These are phyloP conservation scores for Juglanconis sp. DNA, from an alignment of 2,329 filamentous ascomycete species.

Conservation along the genomic window DNA sequence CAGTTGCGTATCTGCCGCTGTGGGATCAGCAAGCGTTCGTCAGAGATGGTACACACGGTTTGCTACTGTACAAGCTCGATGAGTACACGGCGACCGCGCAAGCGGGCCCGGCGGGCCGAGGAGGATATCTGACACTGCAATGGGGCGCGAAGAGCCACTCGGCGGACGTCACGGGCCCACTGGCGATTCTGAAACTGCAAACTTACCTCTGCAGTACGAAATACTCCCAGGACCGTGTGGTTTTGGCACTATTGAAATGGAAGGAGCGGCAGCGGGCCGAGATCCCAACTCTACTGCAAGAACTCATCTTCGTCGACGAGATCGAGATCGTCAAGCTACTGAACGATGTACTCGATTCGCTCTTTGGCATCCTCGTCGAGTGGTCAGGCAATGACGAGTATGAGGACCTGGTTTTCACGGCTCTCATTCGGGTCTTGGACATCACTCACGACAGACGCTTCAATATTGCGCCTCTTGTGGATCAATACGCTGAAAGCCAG, in stretches of 20 bases:
- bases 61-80: conserved; percentile 87
- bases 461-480: conserved; percentile 84
- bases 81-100: conserved; percentile 74
- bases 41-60: conserved; percentile 74
- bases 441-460: conserved; percentile 95
- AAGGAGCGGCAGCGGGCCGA: conserved; percentile 70
- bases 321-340: conserved; percentile 96
- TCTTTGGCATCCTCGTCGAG: conserved; percentile 89
- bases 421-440: conserved; percentile 82
- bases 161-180: conserved; percentile 73
- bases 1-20: conserved; percentile 85
- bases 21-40: conserved; percentile 93
- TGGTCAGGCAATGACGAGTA: conserved; percentile 88
- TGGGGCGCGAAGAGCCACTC: conserved; percentile 69
- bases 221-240: conserved; percentile 86
- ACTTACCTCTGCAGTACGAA: conserved; percentile 92
- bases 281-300: conserved; percentile 70
- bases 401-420: conserved; percentile 88
- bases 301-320: conserved; percentile 89
- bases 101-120: conserved; percentile 64
- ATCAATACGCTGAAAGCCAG: conserved; percentile 81
- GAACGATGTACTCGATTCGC: conserved; percentile 80
- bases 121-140: conserved; percentile 80
- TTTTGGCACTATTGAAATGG: conserved; percentile 85
- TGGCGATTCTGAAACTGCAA: conserved; percentile 74